Percentiles rank a stretch among this genome's conserved stretches.
These are phyloP conservation scores for Candida sanyaensis DNA, from an alignment of 1,139 yeast species.

Conservation along the genomic window DNA sequence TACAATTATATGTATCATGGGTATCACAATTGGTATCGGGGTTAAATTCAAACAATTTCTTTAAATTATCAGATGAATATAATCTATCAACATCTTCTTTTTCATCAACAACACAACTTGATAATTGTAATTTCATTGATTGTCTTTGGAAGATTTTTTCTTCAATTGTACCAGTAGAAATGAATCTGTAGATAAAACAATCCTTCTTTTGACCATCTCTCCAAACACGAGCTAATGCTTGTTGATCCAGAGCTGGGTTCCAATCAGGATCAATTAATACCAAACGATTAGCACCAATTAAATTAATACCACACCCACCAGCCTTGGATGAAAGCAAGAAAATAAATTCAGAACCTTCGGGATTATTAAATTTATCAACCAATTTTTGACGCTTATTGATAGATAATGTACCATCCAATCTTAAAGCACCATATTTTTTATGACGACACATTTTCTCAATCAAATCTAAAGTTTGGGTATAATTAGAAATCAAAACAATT, in stretches of 20 bases:
- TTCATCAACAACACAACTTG: conserved; percentile 97
- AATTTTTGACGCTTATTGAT: conserved; percentile 91
- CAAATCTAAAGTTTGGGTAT: conserved; percentile 89
- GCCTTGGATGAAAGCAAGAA: conserved; percentile 93
- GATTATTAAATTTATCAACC: conserved; percentile 89
- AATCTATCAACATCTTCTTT: conserved; percentile 93
- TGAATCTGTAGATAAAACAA: conserved; percentile 91
- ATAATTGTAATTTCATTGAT: conserved; percentile 89
- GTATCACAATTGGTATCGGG: conserved; percentile 80
- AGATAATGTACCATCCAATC: conserved; percentile 91
- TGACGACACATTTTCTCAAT: conserved; percentile 83
- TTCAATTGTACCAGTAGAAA: conserved; percentile 93
- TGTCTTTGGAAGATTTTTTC: conserved; percentile 96
- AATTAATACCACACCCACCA: conserved; percentile 98
- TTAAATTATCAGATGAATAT: conserved; percentile 79
- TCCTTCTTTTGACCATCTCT: conserved; percentile 98
- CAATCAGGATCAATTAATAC: conserved; percentile 94
- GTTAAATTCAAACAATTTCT: conserved; percentile 73
- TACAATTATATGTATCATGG: conserved; percentile 89
- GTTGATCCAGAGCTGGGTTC: conserved; percentile 99
- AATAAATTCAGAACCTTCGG: conserved; percentile 84
- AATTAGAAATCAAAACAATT: conserved; percentile 90
- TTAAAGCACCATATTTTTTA: conserved; percentile 71
- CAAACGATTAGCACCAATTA: conserved; percentile 93
- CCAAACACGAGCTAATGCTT: conserved; percentile 98